phyloP scores from a whole-genome alignment of 2,329 filamentous ascomycete species.

The Mycosphaerella sp. region DNA sequence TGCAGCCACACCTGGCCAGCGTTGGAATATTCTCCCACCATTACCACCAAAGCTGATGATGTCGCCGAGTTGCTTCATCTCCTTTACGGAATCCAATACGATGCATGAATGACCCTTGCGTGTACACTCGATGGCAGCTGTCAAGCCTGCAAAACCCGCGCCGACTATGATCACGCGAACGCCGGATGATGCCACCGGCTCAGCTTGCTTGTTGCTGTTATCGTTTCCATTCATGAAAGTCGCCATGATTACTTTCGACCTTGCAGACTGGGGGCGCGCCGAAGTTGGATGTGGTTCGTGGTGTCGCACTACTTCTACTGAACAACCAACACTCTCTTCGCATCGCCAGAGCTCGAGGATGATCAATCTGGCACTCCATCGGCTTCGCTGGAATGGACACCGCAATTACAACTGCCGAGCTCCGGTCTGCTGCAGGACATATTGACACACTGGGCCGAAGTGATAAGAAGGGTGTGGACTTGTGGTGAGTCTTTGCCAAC shows the following conservation, averaged over 20 bases:
- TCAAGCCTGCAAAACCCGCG: constrained; percentile 56
- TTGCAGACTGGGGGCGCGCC: background rate
- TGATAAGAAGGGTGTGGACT: background rate
- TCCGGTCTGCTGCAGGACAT: background rate
- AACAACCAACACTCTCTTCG: background rate
- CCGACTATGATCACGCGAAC: constrained; percentile 51
- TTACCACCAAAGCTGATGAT: constrained; percentile 59
- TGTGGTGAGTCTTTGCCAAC: background rate
- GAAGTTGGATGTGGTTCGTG: background rate
- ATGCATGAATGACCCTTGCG: constrained; percentile 55
- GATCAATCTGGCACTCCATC: constrained; percentile 2
- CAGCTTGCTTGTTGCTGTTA: background rate
- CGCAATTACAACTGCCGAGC: background rate
- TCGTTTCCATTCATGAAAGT: background rate
- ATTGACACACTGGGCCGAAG: background rate
- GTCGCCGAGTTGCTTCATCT: constrained; percentile 54
- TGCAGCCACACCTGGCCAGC: constrained; percentile 45
- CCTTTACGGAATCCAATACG: constrained; percentile 53
- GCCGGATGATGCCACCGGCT: constrained; percentile 34
- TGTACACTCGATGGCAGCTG: constrained; percentile 58
- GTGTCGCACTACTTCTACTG: background rate
- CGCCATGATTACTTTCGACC: background rate
- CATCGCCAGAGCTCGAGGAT: constrained; percentile 2
- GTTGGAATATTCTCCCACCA: constrained; percentile 54
- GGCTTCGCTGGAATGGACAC: constrained; percentile 1